Evolutionary conservation across 495 filamentous ascomycete genomes (phyloP).

Genomic region (Hypoxylon fragiforme): DNA sequence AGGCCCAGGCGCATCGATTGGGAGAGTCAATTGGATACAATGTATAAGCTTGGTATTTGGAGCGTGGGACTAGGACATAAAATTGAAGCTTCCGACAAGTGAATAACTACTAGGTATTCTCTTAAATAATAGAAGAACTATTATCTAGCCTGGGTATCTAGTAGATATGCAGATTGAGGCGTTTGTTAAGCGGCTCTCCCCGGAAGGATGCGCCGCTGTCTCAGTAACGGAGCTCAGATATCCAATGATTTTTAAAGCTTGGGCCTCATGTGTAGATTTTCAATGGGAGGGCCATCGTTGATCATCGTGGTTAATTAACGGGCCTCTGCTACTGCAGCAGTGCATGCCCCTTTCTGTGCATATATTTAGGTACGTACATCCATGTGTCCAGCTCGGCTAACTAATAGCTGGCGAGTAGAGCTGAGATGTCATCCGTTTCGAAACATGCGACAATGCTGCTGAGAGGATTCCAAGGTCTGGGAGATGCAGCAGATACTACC

Average conservation of each 20-base stretch:
- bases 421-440: conserved; percentile 15
- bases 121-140: too few relatives aligned
- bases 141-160: too few relatives aligned
- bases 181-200: conserved; percentile 25
- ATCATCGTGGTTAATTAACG: conserved; percentile 2
- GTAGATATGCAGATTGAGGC: too few relatives aligned
- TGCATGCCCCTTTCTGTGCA: conserved; percentile 3
- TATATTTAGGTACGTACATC: too few relatives aligned
- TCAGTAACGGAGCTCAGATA: conserved; percentile 22
- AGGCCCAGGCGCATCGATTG: too few relatives aligned
- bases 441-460: conserved; percentile 14
- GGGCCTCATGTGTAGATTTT: conserved; percentile 25
- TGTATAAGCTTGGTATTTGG: too few relatives aligned
- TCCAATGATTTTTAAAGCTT: conserved; percentile 28
- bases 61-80: too few relatives aligned
- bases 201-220: conserved; percentile 30
- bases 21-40: too few relatives aligned
- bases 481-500: not conserved
- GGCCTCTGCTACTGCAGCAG: conserved; percentile 17
- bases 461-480: conserved; percentile 26
- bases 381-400: too few relatives aligned
- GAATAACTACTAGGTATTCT: too few relatives aligned
- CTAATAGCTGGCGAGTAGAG: not conserved
- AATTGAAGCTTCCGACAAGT: too few relatives aligned
- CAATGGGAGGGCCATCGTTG: conserved; percentile 1